Conservation (phyloP, 2,329 filamentous ascomycete genomes). For the Pseudonectria foliicola region DNA sequence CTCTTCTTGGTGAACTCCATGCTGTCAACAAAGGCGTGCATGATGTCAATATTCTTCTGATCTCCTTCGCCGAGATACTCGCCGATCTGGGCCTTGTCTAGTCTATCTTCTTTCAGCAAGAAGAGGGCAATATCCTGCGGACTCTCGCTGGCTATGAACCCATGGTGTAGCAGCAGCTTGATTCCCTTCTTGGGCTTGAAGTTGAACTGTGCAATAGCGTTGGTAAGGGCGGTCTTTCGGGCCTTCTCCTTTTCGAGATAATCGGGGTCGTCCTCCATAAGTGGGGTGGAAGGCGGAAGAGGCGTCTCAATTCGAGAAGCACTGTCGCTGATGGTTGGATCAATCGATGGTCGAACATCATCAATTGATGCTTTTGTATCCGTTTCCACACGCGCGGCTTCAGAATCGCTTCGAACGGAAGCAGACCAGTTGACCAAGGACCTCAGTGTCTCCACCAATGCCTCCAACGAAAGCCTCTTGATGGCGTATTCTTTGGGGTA, state of each 20-base stretch:
- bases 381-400: conserved; percentile 21
- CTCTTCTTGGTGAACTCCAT: conserved; percentile 92
- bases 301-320: conserved; percentile 55
- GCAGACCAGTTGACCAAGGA: conserved; percentile 90
- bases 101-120: conserved; percentile 68
- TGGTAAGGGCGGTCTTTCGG: conserved; percentile 83
- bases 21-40: conserved; percentile 93
- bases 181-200: conserved; percentile 95
- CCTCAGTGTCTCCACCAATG: conserved; percentile 77
- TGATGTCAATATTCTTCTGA: conserved; percentile 86
- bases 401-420: conserved; percentile 51
- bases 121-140: conserved; percentile 82
- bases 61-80: conserved; percentile 95
- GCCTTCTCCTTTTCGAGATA: conserved; percentile 94
- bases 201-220: conserved; percentile 88
- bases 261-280: conserved; percentile 80
- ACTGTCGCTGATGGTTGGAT: conserved; percentile 56
- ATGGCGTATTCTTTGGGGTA: conserved; percentile 85
- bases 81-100: conserved; percentile 88
- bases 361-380: conserved; percentile 34
- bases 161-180: conserved; percentile 73
- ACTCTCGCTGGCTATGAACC: conserved; percentile 74
- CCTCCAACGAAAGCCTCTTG: conserved; percentile 84
- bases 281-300: conserved; percentile 56
- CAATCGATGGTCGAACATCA: conserved; percentile 56